Percentiles rank a stretch among this genome's conserved stretches.
phyloP scores from a whole-genome alignment of 768 basidiomycete species.

The Pleurotus ostreatus region DNA sequence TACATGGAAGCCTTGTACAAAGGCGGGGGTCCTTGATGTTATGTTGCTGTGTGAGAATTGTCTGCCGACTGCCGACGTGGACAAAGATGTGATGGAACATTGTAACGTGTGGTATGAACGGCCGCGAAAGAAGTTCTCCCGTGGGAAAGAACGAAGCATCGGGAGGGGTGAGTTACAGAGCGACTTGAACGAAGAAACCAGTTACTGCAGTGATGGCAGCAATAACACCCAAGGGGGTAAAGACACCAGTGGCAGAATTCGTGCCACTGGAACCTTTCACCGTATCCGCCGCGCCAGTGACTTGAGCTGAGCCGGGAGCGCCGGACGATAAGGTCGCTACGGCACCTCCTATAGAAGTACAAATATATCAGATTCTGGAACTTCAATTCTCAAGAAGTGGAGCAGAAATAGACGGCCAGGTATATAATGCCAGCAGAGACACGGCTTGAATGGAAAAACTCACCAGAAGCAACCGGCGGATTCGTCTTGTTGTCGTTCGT shows the following conservation, averaged over 20 bases:
- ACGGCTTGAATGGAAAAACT: slow-evolving; percentile 1
- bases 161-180: background rate
- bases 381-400: slow-evolving; percentile 20
- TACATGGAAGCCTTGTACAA: no score
- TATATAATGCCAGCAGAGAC: background rate
- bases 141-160: background rate
- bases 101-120: background rate
- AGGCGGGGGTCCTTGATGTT: no score
- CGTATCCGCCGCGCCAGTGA: slow-evolving; percentile 15
- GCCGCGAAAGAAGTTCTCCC: background rate
- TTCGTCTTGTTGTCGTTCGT: slow-evolving; percentile 69
- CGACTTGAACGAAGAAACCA: background rate
- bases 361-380: slow-evolving; percentile 35
- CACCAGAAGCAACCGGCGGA: slow-evolving; percentile 34
- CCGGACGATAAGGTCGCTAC: slow-evolving; percentile 24
- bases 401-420: background rate
- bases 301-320: slow-evolving; percentile 27
- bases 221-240: background rate
- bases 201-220: background rate
- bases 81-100: background rate
- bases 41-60: no score
- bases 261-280: background rate
- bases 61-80: no score
- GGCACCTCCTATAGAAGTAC: slow-evolving; percentile 29
- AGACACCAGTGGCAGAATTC: background rate